Evolutionary conservation across 768 basidiomycete species (phyloP), one percentile per base, ranked within the genome.

Genomic region (Mrakia frigida): DNA sequence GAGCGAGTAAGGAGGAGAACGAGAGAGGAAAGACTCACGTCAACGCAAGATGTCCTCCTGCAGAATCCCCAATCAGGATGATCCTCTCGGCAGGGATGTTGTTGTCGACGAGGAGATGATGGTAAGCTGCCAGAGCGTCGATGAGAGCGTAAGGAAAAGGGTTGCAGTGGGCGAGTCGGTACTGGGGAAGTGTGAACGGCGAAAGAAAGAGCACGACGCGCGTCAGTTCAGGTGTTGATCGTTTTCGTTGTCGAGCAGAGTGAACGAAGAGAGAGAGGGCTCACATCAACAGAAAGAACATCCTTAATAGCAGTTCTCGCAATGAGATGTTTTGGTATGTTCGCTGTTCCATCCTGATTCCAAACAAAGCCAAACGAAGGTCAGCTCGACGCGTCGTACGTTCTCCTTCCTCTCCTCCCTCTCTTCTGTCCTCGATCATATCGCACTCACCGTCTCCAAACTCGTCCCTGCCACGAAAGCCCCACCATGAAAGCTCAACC

Each of bases 21-120:
- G 37, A 11, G 35, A 13, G 37, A 37, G 39, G 43, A 21, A 21
- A 0, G 16, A 56, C 70, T 28, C 25, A 72, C 70, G 31, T 33
- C 33, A 72, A 52, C 1, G 70, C 70, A 6, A 72, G 50, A 59
- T 72, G 50, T 18, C 70, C 70, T 23, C 70, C 70, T 23, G 70
- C 70, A 2, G 70, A 72, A 52, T 72, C 70, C 13, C 70, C 70
- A 9, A 50, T 39, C 28, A 72, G 33, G 6, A 72, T 35, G 70
- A 72, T 72, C 5, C 70, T 14, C 7, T 56, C 25, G 2, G 52
- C 31, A 4, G 70, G 53, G 35, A 72, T 72, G 52, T 56, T 56
- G 23, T 72, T 72, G 35, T 72, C 70, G 70, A 52, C 35, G 7
- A 72, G 52, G 33, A 72, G 53, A 31, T 56, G 28, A 35, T 37